Percentiles rank a stretch among this genome's conserved stretches.
phyloP scores from a whole-genome alignment of 1,139 yeast genomes.

The Candida tetrigidarum region DNA sequence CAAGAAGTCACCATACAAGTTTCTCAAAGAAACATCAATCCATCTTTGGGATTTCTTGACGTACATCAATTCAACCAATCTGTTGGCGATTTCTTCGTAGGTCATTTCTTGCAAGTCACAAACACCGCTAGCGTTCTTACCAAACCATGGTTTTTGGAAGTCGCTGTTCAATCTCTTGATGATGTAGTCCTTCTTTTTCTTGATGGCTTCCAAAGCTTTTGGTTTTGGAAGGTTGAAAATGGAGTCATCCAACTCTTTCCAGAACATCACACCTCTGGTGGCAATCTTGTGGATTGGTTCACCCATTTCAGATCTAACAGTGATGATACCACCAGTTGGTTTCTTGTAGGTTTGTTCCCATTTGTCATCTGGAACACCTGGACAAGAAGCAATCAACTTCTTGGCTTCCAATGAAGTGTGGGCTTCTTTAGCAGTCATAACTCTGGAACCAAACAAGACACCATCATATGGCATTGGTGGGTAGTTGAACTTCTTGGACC shows the following conservation, averaged over 20 bases:
- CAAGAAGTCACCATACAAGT: constrained; percentile 83
- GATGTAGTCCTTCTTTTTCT: constrained; percentile 84
- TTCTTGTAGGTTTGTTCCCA: constrained; percentile 97
- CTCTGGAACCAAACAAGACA: constrained; percentile 93
- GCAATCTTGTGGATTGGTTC: constrained; percentile 99
- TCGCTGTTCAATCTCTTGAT: constrained; percentile 87
- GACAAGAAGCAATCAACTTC: constrained; percentile 84
- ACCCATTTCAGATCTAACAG: constrained; percentile 99
- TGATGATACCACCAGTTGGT: constrained; percentile 95
- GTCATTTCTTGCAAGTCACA: constrained; percentile 97
- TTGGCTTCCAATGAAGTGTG: constrained; percentile 94
- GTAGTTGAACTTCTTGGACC: constrained; percentile 84
- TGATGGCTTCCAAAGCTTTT: constrained; percentile 82
- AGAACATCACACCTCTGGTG: constrained; percentile 94
- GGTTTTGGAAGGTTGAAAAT: constrained; percentile 89
- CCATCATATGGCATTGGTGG: constrained; percentile 99
- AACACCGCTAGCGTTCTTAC: constrained; percentile 73
- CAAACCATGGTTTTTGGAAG: constrained; percentile 98
- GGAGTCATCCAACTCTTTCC: constrained; percentile 97
- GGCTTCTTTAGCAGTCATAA: constrained; percentile 97
- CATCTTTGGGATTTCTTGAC: constrained; percentile 81
- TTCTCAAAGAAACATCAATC: constrained; percentile 87
- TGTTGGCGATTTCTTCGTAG: constrained; percentile 85
- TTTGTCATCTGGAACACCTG: constrained; percentile 84
- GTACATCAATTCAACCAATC: constrained; percentile 88